Percentiles rank a stretch among this genome's conserved stretches.
Evolutionary conservation across 805 yeast genomes (phyloP).

Genomic region (Millerozyma acaciae): DNA sequence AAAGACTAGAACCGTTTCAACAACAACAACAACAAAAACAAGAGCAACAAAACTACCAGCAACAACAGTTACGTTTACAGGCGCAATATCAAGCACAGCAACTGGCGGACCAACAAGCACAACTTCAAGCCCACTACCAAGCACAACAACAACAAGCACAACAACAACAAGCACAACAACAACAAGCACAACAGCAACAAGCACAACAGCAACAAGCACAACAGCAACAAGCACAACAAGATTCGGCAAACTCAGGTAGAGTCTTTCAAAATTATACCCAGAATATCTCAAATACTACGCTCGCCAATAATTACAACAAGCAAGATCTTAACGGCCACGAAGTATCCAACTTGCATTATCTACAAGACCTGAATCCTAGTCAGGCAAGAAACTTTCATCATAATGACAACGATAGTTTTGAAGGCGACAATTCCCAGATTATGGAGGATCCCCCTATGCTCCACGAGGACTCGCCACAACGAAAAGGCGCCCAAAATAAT

Average conservation of each 20-base stretch:
- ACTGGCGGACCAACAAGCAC: conserved; percentile 4
- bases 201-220: conserved; percentile 12
- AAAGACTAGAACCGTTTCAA: conserved; percentile 8
- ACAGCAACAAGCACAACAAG: conserved; percentile 7
- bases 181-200: conserved; percentile 5
- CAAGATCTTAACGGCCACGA: conserved; percentile 3
- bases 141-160: conserved; percentile 8
- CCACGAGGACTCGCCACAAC: conserved; percentile 6
- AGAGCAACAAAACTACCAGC: conserved; percentile 15
- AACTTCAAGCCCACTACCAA: conserved; percentile 12
- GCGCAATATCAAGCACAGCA: conserved; percentile 8
- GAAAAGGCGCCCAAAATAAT: conserved; percentile 21
- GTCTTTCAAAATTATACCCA: too few species aligned
- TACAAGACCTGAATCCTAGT: conserved; percentile 1
- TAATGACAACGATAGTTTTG: conserved; percentile 27
- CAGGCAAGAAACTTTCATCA: neutral
- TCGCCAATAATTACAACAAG: too few species aligned
- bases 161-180: conserved; percentile 5
- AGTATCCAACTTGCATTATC: conserved; percentile 2
- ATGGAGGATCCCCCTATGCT: conserved; percentile 11
- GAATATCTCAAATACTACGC: too few species aligned
- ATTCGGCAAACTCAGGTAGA: too few species aligned
- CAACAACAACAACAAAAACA: conserved; percentile 15
- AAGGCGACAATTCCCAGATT: conserved; percentile 28
- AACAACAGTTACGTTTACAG: conserved; percentile 12